Percentiles rank a stretch among this genome's conserved stretches.
Conservation (phyloP, 1,284 basidiomycete genomes). For the Malassezia obtusa region DNA sequence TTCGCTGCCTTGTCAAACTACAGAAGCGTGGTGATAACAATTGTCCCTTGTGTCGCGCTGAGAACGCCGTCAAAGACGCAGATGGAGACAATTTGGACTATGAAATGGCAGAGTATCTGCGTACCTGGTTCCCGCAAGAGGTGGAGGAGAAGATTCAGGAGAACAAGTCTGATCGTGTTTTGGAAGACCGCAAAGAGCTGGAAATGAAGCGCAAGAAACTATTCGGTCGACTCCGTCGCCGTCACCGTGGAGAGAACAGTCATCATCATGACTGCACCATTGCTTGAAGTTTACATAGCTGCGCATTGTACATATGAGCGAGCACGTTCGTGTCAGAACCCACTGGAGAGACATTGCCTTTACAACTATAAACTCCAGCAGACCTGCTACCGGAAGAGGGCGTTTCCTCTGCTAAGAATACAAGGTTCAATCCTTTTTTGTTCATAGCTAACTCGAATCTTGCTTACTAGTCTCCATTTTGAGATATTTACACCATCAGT, state of each 20-base stretch:
- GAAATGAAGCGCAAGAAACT: slow-evolving; percentile 2
- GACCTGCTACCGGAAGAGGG: no score
- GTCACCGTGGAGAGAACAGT: not conserved
- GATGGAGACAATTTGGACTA: slow-evolving; percentile 59
- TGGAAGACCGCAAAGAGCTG: slow-evolving; percentile 60
- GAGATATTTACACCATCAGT: not conserved
- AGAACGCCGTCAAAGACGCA: slow-evolving; percentile 34
- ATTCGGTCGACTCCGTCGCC: not conserved
- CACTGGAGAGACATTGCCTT: no score
- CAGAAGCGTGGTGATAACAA: slow-evolving; percentile 69
- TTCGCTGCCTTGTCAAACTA: slow-evolving; percentile 81
- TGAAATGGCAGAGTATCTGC: slow-evolving; percentile 72
- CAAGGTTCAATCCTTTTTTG: no score
- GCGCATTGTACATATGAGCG: not conserved
- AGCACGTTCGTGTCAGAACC: not conserved
- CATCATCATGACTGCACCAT: slow-evolving; percentile 8
- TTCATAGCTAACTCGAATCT: no score
- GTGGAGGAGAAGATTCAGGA: slow-evolving; percentile 64
- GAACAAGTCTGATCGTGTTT: slow-evolving; percentile 66
- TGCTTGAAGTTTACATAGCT: not conserved
- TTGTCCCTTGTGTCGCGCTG: slow-evolving; percentile 67
- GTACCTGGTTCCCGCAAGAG: slow-evolving; percentile 84
- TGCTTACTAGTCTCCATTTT: no score
- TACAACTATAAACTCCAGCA: no score
- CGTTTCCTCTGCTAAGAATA: no score